Evolutionary conservation across 23 red algal genomes (phyloP), one percentile per base, ranked within the genome.

Genomic region (Gracilariopsis chorda): DNA sequence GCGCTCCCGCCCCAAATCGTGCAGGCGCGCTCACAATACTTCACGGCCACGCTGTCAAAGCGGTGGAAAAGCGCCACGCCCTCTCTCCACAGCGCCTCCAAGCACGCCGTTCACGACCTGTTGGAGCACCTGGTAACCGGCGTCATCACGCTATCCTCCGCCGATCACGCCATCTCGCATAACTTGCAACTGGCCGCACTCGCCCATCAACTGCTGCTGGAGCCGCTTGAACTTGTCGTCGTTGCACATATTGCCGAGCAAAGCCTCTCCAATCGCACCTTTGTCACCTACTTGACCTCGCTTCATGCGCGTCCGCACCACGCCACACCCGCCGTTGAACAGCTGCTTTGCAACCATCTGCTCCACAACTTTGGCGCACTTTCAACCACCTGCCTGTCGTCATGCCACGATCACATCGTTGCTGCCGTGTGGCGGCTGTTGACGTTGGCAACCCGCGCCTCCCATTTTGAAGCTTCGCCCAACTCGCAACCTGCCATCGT

Each of bases 11-110:
- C 74, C 7, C 74, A 79, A 1, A 79, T 79, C 74, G 44, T 79
- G n/a, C 46, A 56, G n/a, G 74, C 46, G n/a, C 74, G 74, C 34
- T 79, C 74, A 12, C 74, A 17, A 10, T 79, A 79, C 74, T 79
- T 79, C 45, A 17, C 16, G 19, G 44, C 74, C 37, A 42, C 53
- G 10, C 74, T 79, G 1, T 79, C 74, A 21, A 33, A 42, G 3
- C 37, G 37, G 8, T 79, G 74, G 74, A 6, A 25, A 8, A 14
- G 19, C 46, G 34, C 74, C 19, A 1, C 44, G 2, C 74, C 53
- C 74, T 8, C 45, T 21, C 49, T 52, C 21, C 74, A 28, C 11
- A 79, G 53, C 74, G 51, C 74, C 37, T 55, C 74, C 44, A 28
- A 51, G 23, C 51, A 20, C 19, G 30, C 46, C 12, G 21, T 79